Conservation (phyloP, 208 protist genomes). For the Borovskyia barvae region DNA sequence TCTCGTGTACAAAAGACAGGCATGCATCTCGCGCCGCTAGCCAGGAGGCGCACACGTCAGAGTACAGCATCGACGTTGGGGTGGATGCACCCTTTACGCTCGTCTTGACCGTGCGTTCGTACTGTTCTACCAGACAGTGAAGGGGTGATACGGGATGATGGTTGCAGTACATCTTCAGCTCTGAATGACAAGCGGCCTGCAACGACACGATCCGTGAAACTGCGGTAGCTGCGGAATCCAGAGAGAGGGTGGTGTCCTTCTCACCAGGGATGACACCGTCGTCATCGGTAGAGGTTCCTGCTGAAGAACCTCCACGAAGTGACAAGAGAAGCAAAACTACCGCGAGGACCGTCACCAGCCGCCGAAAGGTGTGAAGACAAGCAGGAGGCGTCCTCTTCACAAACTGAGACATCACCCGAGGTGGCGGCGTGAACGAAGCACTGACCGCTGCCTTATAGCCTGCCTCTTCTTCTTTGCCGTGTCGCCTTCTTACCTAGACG, state of each 20-base stretch:
- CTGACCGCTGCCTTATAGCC: too few species aligned
- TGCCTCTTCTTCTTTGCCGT: too few species aligned
- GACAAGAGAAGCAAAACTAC: constrained; percentile 15
- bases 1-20: constrained; percentile 34
- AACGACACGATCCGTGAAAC: constrained; percentile 10
- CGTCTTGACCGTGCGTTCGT: background rate
- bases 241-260: background rate
- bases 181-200: constrained; percentile 23
- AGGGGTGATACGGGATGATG: constrained; percentile 8
- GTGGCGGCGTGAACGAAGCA: background rate
- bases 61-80: constrained; percentile 9
- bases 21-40: constrained; percentile 61
- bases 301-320: constrained; percentile 18
- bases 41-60: constrained; percentile 48
- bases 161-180: constrained; percentile 24
- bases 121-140: constrained; percentile 28
- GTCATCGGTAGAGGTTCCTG: background rate
- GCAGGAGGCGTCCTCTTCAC: background rate
- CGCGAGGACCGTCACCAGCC: background rate
- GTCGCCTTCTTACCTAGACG: too few species aligned
- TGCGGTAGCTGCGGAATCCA: background rate
- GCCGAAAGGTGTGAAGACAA: constrained; percentile 7
- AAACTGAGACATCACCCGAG: constrained; percentile 11
- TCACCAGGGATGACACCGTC: background rate
- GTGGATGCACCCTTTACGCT: background rate